Evolutionary conservation across 2,329 filamentous ascomycete genomes (phyloP), one percentile per base, ranked within the genome.

Genomic region (Pyricularia pennisetigena): DNA sequence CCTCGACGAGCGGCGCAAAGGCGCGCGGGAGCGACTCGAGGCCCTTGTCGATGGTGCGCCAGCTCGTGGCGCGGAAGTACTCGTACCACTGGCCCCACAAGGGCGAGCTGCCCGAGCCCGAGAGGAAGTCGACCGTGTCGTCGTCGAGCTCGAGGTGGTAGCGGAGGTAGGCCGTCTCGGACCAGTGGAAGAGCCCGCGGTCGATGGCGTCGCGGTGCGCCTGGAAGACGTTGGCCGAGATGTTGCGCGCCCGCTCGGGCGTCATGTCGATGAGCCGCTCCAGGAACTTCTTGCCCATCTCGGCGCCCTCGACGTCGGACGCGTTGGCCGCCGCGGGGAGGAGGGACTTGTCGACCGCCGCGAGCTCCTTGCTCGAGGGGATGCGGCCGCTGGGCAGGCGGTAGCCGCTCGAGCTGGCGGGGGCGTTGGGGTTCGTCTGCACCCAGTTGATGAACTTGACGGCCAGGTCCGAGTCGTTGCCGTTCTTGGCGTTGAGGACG

Each of bases 291-390:
- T 23, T 26, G 20, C 24, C 49, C 7, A 54, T 67, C 16, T 67
- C 49, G 26, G n/a, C 24, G 20, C 28, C 32, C n/a, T 67, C 57
- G 14, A 30, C 35, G 12, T 30, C 49, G 20, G 65, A 20, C 4
- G 65, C 49, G 24, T 49, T n/a, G 1, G 69, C 73, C 23, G 85
- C 75, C 8, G 79, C 79, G 0, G 82, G 71, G 10, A 35, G 32
- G 10, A 35, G 10, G 4, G 32, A 35, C 32, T 14, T 35, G 12
- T 35, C 32, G 71, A 87, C 82, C 8, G 76, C 77, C 0, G 74
- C 70, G 0, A 85, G 78, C 71, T 88, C 80, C 0, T 79, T 79
- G 0, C 78, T 71, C 0, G 84, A 86, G 0, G 86, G 86, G 0
- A 86, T 82, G 4, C 82, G 76, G 0, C 86, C 86, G 68, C 82